Conservation (phyloP, 2,329 filamentous ascomycete species). For the Aspergillus aculeatinus region DNA sequence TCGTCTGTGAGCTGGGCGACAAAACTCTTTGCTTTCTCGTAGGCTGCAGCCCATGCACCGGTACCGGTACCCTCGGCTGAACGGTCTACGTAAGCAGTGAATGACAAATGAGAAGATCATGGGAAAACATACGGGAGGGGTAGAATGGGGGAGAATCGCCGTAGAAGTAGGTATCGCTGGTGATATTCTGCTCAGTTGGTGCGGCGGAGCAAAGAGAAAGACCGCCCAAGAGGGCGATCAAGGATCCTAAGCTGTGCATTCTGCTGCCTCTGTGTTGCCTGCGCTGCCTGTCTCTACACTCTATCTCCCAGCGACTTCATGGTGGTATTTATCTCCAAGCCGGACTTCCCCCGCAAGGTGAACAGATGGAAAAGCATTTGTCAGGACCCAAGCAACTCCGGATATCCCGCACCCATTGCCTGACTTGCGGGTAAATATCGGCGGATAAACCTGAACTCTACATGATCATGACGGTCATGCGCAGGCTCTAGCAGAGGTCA, state of each 20-base stretch:
- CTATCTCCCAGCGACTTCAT: background rate
- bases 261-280: background rate
- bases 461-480: background rate
- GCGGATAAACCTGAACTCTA: background rate
- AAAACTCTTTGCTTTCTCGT: slow-evolving; percentile 38
- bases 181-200: slow-evolving; percentile 20
- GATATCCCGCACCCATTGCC: background rate
- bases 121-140: slow-evolving; percentile 20
- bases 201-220: slow-evolving; percentile 13
- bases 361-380: background rate
- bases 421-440: slow-evolving; percentile 3
- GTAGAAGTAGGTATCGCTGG: slow-evolving; percentile 24
- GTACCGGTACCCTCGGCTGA: slow-evolving; percentile 26
- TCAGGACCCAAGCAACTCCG: background rate
- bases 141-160: slow-evolving; percentile 27
- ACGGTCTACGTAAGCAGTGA: background rate
- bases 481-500: background rate
- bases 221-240: slow-evolving; percentile 10
- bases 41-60: slow-evolving; percentile 38
- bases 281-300: background rate
- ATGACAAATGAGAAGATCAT: background rate
- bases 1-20: slow-evolving; percentile 42
- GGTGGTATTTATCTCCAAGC: background rate
- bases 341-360: background rate
- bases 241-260: slow-evolving; percentile 5